Conservation (phyloP, 2,329 filamentous ascomycete genomes). For the Alternaria gaisen region DNA sequence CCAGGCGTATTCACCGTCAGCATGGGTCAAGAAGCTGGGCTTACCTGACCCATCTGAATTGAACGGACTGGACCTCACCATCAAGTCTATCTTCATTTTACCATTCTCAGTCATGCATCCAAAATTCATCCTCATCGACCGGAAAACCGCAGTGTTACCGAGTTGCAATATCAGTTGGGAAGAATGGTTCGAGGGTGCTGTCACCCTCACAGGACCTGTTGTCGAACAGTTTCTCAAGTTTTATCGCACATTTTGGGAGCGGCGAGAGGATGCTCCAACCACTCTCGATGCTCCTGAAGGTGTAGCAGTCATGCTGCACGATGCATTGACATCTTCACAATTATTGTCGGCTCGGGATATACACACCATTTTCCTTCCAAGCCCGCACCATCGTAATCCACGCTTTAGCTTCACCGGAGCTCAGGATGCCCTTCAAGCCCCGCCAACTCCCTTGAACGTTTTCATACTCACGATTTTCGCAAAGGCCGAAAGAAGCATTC, state of each 20-base stretch:
- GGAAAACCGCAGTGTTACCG: conserved; percentile 71
- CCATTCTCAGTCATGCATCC: conserved; percentile 90
- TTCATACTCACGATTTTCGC: conserved; percentile 69
- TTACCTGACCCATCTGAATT: conserved; percentile 66
- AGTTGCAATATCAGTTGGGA: conserved; percentile 90
- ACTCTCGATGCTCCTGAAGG: background rate
- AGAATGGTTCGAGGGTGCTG: conserved; percentile 82
- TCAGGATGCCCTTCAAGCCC: conserved; percentile 61
- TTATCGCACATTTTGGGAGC: conserved; percentile 74
- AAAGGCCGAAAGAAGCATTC: conserved; percentile 67
- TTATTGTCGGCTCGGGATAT: conserved; percentile 33
- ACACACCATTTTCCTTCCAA: conserved; percentile 74
- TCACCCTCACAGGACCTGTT: conserved; percentile 70
- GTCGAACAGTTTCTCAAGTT: conserved; percentile 71
- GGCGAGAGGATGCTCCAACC: conserved; percentile 23
- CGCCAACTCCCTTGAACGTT: conserved; percentile 72
- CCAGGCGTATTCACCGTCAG: conserved; percentile 65
- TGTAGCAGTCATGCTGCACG: conserved; percentile 2
- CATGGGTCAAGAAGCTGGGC: conserved; percentile 70
- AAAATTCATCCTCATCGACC: conserved; percentile 81
- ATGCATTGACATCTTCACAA: conserved; percentile 7
- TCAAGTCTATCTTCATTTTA: conserved; percentile 81
- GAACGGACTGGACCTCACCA: conserved; percentile 70
- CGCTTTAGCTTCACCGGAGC: conserved; percentile 61
- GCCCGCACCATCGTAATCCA: conserved; percentile 75